phyloP scores from a whole-genome alignment of 495 filamentous ascomycete genomes.

The Pyrenula aspistea region DNA sequence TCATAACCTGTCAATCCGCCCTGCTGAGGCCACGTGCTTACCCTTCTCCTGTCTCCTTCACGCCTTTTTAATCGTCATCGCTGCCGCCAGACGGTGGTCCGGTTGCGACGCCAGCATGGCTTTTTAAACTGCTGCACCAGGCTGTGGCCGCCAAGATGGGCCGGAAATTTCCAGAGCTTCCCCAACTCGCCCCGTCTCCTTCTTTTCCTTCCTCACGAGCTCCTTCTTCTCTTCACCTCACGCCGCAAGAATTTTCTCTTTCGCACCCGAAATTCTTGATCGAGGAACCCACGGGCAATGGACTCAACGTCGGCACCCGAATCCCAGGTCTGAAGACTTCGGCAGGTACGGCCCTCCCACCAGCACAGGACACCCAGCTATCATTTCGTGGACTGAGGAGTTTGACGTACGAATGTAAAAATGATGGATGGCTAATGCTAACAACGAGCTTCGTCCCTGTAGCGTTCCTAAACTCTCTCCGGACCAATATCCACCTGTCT shows the following conservation, averaged over 20 bases:
- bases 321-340: slow-evolving; percentile 1
- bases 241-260: neutral
- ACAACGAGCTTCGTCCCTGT: neutral
- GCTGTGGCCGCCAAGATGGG: neutral
- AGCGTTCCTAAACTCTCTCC: slow-evolving; percentile 17
- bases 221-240: neutral
- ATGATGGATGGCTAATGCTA: neutral
- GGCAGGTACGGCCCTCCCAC: neutral
- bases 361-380: too few species aligned
- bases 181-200: neutral
- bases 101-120: neutral
- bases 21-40: neutral
- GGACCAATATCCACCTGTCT: slow-evolving; percentile 15
- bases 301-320: neutral
- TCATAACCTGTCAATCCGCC: neutral
- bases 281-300: neutral
- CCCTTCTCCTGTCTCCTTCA: neutral
- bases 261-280: neutral
- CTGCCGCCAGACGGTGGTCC: neutral
- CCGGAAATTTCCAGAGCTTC: neutral
- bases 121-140: neutral
- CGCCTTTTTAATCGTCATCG: neutral
- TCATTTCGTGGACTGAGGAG: neutral
- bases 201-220: neutral
- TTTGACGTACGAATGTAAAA: too few species aligned